A percentile compares a stretch with the other conserved stretches of the same genome.
These are phyloP conservation scores for Rhipidocladum racemiflorum DNA, from an alignment of 176 grass and related monocot genomes.

Conservation along the genomic window DNA sequence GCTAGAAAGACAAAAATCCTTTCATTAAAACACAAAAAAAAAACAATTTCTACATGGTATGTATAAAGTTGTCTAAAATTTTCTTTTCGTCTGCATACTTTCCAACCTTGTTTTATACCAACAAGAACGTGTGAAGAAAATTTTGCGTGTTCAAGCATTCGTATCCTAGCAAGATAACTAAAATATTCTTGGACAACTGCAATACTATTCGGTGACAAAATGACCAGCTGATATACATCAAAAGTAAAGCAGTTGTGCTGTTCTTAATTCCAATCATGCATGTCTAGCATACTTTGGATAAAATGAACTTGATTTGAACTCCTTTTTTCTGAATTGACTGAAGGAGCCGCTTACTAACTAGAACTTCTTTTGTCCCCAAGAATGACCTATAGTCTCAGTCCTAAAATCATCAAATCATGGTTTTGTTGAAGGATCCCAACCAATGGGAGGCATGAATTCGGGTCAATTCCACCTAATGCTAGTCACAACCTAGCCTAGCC, in stretches of 20 bases:
- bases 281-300: background rate
- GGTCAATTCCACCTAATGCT: background rate
- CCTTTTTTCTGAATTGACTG: background rate
- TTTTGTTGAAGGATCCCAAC: background rate
- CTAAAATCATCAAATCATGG: background rate
- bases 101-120: background rate
- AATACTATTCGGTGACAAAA: background rate
- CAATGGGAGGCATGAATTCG: background rate
- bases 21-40: constrained; percentile 2
- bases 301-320: background rate
- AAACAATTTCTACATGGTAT: background rate
- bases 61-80: background rate
- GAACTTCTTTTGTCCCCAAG: background rate
- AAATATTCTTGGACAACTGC: no score
- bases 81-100: background rate
- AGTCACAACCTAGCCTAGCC: background rate
- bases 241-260: background rate
- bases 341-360: background rate
- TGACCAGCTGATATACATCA: background rate
- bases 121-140: background rate
- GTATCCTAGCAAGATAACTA: background rate
- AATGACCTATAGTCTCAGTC: background rate
- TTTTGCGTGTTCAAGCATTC: background rate
- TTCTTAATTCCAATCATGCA: background rate
- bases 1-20: constrained; percentile 33